Conservation (phyloP, 768 basidiomycete genomes). For the Leucosporidium yakuticum region DNA sequence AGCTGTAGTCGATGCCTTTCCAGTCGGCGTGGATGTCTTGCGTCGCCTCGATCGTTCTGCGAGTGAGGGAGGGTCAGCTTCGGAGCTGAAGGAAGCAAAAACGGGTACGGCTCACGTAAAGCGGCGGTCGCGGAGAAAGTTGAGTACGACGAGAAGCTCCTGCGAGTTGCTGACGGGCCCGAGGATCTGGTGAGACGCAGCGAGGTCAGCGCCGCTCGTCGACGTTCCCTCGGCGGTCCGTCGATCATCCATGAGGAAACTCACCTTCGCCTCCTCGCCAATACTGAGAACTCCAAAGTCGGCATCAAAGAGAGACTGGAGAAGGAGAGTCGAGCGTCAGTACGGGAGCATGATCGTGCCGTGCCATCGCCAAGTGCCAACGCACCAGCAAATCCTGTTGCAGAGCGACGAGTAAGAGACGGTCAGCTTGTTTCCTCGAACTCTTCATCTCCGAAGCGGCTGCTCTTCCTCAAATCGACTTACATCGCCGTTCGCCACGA, state of each 20-base stretch:
- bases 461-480: too few species aligned
- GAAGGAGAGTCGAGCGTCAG: too few species aligned
- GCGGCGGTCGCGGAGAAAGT: slow-evolving; percentile 68
- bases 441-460: too few species aligned
- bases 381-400: slow-evolving; percentile 63
- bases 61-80: too few species aligned
- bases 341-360: too few species aligned
- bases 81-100: too few species aligned
- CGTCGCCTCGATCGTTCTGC: slow-evolving; percentile 35
- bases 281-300: slow-evolving; percentile 57
- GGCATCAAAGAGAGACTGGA: slow-evolving; percentile 60
- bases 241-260: background rate
- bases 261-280: slow-evolving; percentile 61
- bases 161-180: slow-evolving; percentile 67
- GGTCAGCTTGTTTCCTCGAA: too few species aligned
- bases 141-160: slow-evolving; percentile 69
- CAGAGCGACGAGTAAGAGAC: slow-evolving; percentile 56
- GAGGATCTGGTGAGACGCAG: slow-evolving; percentile 52
- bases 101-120: slow-evolving; percentile 52
- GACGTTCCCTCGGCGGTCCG: background rate
- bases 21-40: slow-evolving; percentile 64
- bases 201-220: slow-evolving; percentile 16
- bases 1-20: slow-evolving; percentile 60
- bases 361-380: too few species aligned
- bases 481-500: too few species aligned